Conservation (phyloP, 2,329 filamentous ascomycete species). For the Ceratocystis colombiana region DNA sequence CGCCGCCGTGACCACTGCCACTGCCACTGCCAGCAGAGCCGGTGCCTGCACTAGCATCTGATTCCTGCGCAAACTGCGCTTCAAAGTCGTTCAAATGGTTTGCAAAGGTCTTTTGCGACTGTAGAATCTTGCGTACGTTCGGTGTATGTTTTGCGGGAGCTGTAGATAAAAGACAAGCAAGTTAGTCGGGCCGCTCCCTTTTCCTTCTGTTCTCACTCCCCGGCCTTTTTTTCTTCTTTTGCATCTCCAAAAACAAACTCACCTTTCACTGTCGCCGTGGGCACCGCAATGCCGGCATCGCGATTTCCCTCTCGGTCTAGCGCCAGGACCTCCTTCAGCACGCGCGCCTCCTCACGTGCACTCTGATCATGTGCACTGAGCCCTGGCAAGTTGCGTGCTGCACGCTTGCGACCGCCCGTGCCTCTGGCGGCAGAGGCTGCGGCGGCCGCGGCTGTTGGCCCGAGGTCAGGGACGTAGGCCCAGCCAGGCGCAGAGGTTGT, state of each 20-base stretch:
- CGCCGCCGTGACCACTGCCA: background rate
- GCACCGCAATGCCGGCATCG: conserved; percentile 62
- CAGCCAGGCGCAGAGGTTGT: conserved; percentile 70
- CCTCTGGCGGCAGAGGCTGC: conserved; percentile 38
- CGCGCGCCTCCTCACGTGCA: conserved; percentile 72
- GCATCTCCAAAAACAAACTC: conserved; percentile 25
- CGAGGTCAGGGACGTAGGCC: conserved; percentile 79
- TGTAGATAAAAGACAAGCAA: background rate
- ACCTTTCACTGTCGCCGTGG: conserved; percentile 41
- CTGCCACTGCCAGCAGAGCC: background rate
- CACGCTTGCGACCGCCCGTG: conserved; percentile 57
- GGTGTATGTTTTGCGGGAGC: conserved; percentile 47
- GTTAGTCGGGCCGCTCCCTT: background rate
- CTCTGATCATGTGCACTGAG: conserved; percentile 55
- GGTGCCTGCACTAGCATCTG: conserved; percentile 12
- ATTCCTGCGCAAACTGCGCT: conserved; percentile 44
- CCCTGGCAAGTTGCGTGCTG: conserved; percentile 47
- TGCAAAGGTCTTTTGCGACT: conserved; percentile 71
- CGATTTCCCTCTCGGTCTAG: conserved; percentile 70
- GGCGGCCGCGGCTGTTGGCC: conserved; percentile 45
- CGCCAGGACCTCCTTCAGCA: conserved; percentile 69
- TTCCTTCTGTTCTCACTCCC: background rate
- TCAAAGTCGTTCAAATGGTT: conserved; percentile 75
- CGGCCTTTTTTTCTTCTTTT: background rate
- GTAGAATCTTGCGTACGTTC: conserved; percentile 64